Evolutionary conservation across 352 stramenopile species (phyloP).

Genomic region (Hyaloperonospora arabidopsidis): DNA sequence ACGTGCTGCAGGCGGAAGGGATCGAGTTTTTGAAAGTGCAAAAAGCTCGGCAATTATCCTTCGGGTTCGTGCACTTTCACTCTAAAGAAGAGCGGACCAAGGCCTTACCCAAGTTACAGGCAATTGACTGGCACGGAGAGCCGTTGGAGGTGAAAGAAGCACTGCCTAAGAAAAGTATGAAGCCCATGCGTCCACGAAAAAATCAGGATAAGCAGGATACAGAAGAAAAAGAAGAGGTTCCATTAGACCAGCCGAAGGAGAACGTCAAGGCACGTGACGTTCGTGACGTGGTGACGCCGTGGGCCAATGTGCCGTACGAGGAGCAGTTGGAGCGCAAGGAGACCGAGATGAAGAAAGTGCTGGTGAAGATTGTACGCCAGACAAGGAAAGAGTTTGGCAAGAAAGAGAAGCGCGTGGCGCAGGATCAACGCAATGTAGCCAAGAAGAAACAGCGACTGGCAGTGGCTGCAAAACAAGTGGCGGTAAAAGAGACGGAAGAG

Average conservation of each 20-base stretch:
- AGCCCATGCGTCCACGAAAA: conserved; percentile 19
- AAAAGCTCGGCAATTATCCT: conserved; percentile 69
- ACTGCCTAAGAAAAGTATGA: conserved; percentile 52
- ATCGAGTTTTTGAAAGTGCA: conserved; percentile 67
- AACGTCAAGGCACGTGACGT: conserved; percentile 37
- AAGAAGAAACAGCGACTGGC: conserved; percentile 49
- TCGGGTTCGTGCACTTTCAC: conserved; percentile 72
- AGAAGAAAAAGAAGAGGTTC: too few relatives aligned
- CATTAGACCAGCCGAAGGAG: conserved; percentile 14
- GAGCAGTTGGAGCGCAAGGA: conserved; percentile 83
- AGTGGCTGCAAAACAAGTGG: too few relatives aligned
- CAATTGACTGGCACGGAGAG: conserved; percentile 62
- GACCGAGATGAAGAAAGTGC: conserved; percentile 84
- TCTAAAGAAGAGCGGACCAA: conserved; percentile 48
- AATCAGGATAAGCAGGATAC: conserved; percentile 5
- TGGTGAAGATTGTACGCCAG: conserved; percentile 80
- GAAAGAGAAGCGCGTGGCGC: conserved; percentile 75
- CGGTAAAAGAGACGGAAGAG: conserved; percentile 43
- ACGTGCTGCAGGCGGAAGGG: conserved; percentile 38
- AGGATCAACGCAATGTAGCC: conserved; percentile 47
- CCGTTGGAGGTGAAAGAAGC: conserved; percentile 69
- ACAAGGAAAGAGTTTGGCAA: conserved; percentile 80
- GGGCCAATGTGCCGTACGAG: conserved; percentile 65
- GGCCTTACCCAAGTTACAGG: conserved; percentile 38
- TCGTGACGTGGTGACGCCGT: conserved; percentile 75